Evolutionary conservation across 2,329 filamentous ascomycete species (phyloP).

Genomic region (Raffaelea albimanens): DNA sequence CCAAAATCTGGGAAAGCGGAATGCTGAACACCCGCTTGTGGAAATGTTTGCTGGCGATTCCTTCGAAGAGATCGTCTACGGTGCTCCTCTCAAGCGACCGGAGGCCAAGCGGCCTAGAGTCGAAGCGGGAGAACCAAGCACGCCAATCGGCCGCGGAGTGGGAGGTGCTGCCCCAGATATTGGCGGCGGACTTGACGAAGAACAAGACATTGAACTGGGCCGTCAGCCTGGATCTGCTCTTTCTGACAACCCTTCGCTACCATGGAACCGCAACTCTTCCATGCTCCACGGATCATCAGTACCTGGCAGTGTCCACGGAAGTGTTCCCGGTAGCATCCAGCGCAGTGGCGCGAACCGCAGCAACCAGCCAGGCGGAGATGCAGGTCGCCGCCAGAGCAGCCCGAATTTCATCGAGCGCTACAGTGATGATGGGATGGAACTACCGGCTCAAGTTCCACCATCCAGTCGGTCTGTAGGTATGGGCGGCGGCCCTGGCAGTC

Average conservation of each 20-base stretch:
- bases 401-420: constrained; percentile 14
- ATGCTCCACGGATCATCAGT: constrained; percentile 32
- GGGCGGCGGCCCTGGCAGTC: not conserved
- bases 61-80: constrained; percentile 8
- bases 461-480: not conserved
- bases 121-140: constrained; percentile 6
- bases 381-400: constrained; percentile 13
- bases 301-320: constrained; percentile 22
- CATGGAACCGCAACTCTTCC: constrained; percentile 43
- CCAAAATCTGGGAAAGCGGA: not conserved
- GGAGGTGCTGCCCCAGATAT: not conserved
- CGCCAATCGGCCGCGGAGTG: constrained; percentile 2
- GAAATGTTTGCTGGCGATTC: constrained; percentile 9
- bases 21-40: constrained; percentile 7
- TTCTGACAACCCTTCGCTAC: constrained; percentile 46
- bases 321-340: constrained; percentile 10
- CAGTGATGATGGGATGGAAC: constrained; percentile 10
- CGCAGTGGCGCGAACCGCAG: constrained; percentile 19
- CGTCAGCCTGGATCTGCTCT: constrained; percentile 58
- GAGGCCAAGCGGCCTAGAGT: constrained; percentile 7
- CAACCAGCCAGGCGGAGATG: constrained; percentile 23
- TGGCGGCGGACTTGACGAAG: constrained; percentile 15
- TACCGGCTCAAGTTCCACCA: not conserved
- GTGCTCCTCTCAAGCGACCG: constrained; percentile 12
- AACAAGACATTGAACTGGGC: constrained; percentile 46